Percentiles rank a stretch among this genome's conserved stretches.
Evolutionary conservation across 805 yeast genomes (phyloP).

Genomic region (Candida tibetensis): DNA sequence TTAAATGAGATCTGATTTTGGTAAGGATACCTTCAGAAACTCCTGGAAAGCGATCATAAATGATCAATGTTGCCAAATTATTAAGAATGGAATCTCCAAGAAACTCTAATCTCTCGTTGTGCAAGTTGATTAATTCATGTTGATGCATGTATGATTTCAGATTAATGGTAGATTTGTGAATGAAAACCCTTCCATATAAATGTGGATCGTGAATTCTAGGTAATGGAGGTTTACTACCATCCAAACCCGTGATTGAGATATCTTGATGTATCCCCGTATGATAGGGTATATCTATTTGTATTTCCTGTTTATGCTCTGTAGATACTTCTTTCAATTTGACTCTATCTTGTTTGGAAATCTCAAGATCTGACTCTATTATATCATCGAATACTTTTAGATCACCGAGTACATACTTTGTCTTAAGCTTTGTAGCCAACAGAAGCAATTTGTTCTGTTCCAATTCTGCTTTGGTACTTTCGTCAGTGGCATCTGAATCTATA

Average conservation of each 20-base stretch:
- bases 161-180: slow-evolving; percentile 72
- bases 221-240: slow-evolving; percentile 48
- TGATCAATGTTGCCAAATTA: slow-evolving; percentile 63
- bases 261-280: slow-evolving; percentile 5
- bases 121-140: slow-evolving; percentile 55
- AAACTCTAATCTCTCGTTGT: slow-evolving; percentile 87
- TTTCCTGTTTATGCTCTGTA: slow-evolving; percentile 1
- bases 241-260: slow-evolving; percentile 9
- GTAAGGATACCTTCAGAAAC: slow-evolving; percentile 82
- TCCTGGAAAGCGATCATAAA: slow-evolving; percentile 63
- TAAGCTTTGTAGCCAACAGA: slow-evolving; percentile 58
- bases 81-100: slow-evolving; percentile 86
- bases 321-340: slow-evolving; percentile 5
- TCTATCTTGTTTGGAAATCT: slow-evolving; percentile 14
- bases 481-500: slow-evolving; percentile 29
- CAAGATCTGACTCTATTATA: slow-evolving; percentile 42
- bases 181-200: slow-evolving; percentile 68
- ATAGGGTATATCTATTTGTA: slow-evolving; percentile 9
- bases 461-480: slow-evolving; percentile 47
- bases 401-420: slow-evolving; percentile 49
- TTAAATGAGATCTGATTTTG: slow-evolving; percentile 61
- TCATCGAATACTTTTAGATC: slow-evolving; percentile 55
- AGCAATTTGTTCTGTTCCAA: slow-evolving; percentile 53
- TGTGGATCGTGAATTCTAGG: slow-evolving; percentile 63
- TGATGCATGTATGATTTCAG: slow-evolving; percentile 55